A percentile compares a stretch with the other conserved stretches of the same genome.
Conservation (phyloP, 2,329 filamentous ascomycete genomes). For the Boeremia lycopersici region DNA sequence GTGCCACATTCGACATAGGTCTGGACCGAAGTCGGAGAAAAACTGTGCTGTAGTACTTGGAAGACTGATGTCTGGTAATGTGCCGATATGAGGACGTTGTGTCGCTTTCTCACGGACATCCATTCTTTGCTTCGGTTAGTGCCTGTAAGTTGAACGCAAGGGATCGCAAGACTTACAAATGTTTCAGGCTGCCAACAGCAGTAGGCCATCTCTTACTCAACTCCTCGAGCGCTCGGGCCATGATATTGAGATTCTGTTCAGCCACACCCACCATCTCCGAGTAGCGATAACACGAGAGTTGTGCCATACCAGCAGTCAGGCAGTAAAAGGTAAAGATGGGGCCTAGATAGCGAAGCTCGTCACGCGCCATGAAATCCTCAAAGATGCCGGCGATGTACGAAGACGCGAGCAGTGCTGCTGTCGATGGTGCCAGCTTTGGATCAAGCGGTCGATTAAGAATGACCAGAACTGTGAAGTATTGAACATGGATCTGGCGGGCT, state of each 20-base stretch:
- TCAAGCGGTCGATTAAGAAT: slow-evolving; percentile 48
- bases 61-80: slow-evolving; percentile 38
- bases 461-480: slow-evolving; percentile 50
- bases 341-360: slow-evolving; percentile 50
- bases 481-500: slow-evolving; percentile 45
- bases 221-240: slow-evolving; percentile 38
- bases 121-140: slow-evolving; percentile 16
- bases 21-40: slow-evolving; percentile 41
- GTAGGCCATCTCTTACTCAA: slow-evolving; percentile 41
- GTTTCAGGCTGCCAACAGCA: slow-evolving; percentile 39
- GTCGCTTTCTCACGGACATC: slow-evolving; percentile 41
- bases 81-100: slow-evolving; percentile 32
- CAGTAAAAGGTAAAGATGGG: slow-evolving; percentile 52
- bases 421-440: slow-evolving; percentile 39
- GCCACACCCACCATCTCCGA: slow-evolving; percentile 34
- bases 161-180: slow-evolving; percentile 19
- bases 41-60: slow-evolving; percentile 34
- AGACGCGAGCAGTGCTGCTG: slow-evolving; percentile 49
- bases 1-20: slow-evolving; percentile 42
- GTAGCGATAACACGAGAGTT: slow-evolving; percentile 49
- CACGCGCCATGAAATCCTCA: slow-evolving; percentile 51
- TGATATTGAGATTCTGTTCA: slow-evolving; percentile 37
- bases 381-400: slow-evolving; percentile 52
- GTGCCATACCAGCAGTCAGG: slow-evolving; percentile 48
- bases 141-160: not conserved